phyloP scores from a whole-genome alignment of 768 basidiomycete species.

The Agaricus blazei region DNA sequence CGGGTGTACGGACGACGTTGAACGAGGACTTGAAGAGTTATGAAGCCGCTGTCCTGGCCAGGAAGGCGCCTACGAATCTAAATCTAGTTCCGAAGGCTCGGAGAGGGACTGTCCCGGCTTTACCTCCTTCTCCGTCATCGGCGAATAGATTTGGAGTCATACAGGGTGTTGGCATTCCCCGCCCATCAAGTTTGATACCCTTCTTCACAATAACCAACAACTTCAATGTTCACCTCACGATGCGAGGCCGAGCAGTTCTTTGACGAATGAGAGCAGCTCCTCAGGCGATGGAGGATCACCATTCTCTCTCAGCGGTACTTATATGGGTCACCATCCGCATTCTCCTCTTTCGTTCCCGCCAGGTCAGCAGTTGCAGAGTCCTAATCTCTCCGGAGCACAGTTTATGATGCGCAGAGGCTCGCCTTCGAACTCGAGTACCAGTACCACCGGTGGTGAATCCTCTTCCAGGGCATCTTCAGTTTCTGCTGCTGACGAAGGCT shows the following conservation, averaged over 20 bases:
- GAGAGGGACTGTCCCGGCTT: conserved; percentile 14
- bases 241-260: conserved; percentile 20
- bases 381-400: conserved; percentile 15
- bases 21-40: conserved; percentile 66
- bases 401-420: conserved; percentile 17
- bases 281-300: conserved; percentile 20
- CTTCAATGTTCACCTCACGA: neutral
- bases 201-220: neutral
- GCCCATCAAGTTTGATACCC: neutral
- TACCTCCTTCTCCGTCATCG: neutral
- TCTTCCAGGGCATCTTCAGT: conserved; percentile 26
- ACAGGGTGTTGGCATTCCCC: conserved; percentile 5
- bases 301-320: conserved; percentile 37
- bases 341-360: neutral
- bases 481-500: conserved; percentile 23
- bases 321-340: conserved; percentile 19
- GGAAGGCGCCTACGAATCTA: conserved; percentile 55
- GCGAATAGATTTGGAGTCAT: neutral
- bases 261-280: conserved; percentile 27
- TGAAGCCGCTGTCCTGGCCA: conserved; percentile 70
- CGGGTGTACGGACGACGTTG: conserved; percentile 34
- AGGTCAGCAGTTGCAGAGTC: neutral
- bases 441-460: conserved; percentile 3
- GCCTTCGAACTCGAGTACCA: conserved; percentile 14
- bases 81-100: conserved; percentile 46